Base-by-base conservation (phyloP, 2,329 filamentous ascomycete genomes). In the Cladophialophora psammophila region DNA sequence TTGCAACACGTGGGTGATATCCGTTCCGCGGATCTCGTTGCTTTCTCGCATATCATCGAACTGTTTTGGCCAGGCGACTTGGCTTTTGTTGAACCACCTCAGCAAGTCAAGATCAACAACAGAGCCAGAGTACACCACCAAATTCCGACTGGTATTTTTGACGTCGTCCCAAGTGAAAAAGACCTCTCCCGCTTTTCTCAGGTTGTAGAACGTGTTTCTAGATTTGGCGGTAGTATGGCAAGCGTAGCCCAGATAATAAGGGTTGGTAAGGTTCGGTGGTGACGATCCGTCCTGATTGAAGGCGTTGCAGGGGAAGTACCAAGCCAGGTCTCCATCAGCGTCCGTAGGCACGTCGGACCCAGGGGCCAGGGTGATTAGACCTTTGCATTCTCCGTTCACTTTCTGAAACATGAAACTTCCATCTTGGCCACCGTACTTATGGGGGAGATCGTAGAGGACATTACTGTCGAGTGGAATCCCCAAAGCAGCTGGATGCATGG, bases 331-430 rank as follows among this genome's bases (percentile, higher is more conserved):
- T 6, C 87, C 88, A 60, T 89, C 81, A 32, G 78, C 80, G 76
- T 96, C 90, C 5, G 90, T 91, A 1, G 94, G 93, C 8, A 99
- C 88, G 73, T 93, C 90, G 0, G 94, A 96, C 63, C 83, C 83
- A 1, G 85, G 76, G 0, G 90, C 87, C 7, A 85, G 79, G 0
- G 88, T 96, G 76, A 99, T 97, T 64, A 98, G 80, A 9, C 86
- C 91, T 81, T 98, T 99, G 86, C 95, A 99, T 69, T 91, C 91
- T 56, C 95, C 96, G 74, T 99, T 99, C 78, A 99, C 95, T 72
- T 98, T 96, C 78, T 99, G 95, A 81, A 99, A 99, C 75, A 99
- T 81, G 77, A 99, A 99, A 76, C 94, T 98, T 65, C 92, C 94
- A 76, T 99, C 96, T 78, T 91, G 87, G n/a, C 94, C 95, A 63